phyloP scores from a whole-genome alignment of 2,329 filamentous ascomycete genomes.

The Aspergillus niger region DNA sequence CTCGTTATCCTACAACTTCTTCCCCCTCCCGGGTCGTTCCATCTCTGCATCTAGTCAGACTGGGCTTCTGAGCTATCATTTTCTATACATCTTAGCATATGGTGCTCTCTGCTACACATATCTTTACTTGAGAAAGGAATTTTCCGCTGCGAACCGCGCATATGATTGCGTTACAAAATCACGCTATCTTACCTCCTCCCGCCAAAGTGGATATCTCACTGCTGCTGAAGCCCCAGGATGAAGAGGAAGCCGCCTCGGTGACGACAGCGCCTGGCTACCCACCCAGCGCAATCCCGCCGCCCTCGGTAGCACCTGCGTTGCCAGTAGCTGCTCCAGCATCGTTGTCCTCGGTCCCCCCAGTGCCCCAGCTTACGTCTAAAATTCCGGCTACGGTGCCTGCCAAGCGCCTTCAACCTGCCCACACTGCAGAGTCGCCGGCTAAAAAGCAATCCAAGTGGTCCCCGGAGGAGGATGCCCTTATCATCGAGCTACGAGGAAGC shows the following conservation, averaged over 20 bases:
- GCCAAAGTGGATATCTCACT: conserved; percentile 94
- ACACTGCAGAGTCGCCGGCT: conserved; percentile 64
- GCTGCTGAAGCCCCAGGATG: conserved; percentile 68
- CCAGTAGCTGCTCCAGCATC: conserved; percentile 28
- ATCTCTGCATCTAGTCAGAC: neutral
- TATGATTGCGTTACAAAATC: conserved; percentile 48
- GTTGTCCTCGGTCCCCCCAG: conserved; percentile 28
- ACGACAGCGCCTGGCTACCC: conserved; percentile 36
- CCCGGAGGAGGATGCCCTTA: conserved; percentile 85
- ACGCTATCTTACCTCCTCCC: conserved; percentile 44
- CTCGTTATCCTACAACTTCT: neutral
- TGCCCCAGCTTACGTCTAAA: conserved; percentile 36
- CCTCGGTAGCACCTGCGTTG: conserved; percentile 33
- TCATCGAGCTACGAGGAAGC: conserved; percentile 84
- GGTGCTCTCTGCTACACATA: conserved; percentile 8
- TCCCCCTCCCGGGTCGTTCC: neutral
- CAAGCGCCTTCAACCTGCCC: conserved; percentile 50
- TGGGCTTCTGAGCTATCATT: neutral
- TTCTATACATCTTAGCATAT: conserved; percentile 7
- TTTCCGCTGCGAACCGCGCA: conserved; percentile 36
- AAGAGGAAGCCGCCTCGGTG: conserved; percentile 36
- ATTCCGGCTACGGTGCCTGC: conserved; percentile 32
- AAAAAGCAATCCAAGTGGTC: conserved; percentile 99
- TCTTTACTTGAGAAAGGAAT: conserved; percentile 10
- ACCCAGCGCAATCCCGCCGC: conserved; percentile 29